phyloP scores from a whole-genome alignment of 306 rosid species.

The Glycine latifolia region DNA sequence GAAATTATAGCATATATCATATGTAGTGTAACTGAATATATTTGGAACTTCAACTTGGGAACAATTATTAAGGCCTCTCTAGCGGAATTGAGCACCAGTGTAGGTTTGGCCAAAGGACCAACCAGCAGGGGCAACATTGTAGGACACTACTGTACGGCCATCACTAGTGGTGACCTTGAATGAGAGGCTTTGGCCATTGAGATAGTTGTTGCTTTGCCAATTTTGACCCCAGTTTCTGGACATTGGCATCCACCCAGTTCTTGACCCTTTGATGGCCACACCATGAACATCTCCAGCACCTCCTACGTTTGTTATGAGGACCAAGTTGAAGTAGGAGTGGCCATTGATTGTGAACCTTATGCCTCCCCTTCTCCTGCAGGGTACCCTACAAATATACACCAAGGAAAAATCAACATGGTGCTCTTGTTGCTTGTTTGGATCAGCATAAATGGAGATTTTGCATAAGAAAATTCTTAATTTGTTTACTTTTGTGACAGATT shows the following conservation, averaged over 20 bases:
- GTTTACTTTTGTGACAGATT: too few species aligned
- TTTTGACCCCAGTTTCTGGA: constrained; percentile 99
- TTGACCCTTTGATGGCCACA: constrained; percentile 82
- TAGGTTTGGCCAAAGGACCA: constrained; percentile 99
- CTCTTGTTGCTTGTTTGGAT: background rate
- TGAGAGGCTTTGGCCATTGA: constrained; percentile 88
- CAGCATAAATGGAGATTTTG: background rate
- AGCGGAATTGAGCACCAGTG: constrained; percentile 85
- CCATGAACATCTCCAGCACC: constrained; percentile 95
- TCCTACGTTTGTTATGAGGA: constrained; percentile 93
- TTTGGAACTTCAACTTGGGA: background rate
- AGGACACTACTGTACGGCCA: constrained; percentile 71
- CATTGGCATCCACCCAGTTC: constrained; percentile 86
- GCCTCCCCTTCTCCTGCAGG: constrained; percentile 93
- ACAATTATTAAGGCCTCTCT: constrained; percentile 1
- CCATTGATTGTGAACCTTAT: constrained; percentile 94
- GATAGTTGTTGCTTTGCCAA: constrained; percentile 94
- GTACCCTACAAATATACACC: constrained; percentile 59
- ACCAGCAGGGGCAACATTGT: constrained; percentile 75
- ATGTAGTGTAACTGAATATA: constrained; percentile 16
- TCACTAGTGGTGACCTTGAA: constrained; percentile 93
- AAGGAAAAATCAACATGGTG: background rate
- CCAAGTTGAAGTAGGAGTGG: constrained; percentile 94
- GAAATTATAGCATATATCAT: constrained; percentile 9
- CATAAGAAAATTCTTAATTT: too few species aligned